Evolutionary conservation across 371 early-diverging fungal genomes (phyloP).

Genomic region (Mucor mucedo): DNA sequence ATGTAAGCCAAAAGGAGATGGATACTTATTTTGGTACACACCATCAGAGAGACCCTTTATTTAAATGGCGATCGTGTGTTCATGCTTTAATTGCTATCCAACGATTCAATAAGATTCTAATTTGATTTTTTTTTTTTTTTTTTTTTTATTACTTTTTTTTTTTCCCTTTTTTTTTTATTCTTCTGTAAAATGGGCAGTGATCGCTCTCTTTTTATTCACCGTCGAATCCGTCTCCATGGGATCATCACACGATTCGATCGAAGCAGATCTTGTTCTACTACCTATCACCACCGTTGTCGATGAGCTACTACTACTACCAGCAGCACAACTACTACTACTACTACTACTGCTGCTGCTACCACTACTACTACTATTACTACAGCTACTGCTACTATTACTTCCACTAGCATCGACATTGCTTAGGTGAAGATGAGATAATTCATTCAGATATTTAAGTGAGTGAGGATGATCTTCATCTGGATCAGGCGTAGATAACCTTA

Average conservation of each 20-base stretch:
- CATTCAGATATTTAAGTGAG: neutral
- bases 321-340: neutral
- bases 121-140: neutral
- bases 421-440: conserved; percentile 22
- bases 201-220: conserved; percentile 10
- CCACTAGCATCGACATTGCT: neutral
- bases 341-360: neutral
- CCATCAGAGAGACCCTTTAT: conserved; percentile 4
- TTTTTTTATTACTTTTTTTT: neutral
- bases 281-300: conserved; percentile 34
- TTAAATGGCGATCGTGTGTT: conserved; percentile 23
- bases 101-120: conserved; percentile 9
- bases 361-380: neutral
- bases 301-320: conserved; percentile 31
- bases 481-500: conserved; percentile 40
- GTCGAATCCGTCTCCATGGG: conserved; percentile 21
- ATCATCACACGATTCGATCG: conserved; percentile 33
- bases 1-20: conserved; percentile 8
- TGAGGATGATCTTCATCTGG: conserved; percentile 1
- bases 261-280: neutral
- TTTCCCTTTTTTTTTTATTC: conserved; percentile 1
- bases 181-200: conserved; percentile 11
- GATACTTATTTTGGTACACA: conserved; percentile 4
- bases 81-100: conserved; percentile 27
- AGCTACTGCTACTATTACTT: neutral